phyloP scores from a whole-genome alignment of 2,329 filamentous ascomycete genomes.

The Geosmithia morbida region DNA sequence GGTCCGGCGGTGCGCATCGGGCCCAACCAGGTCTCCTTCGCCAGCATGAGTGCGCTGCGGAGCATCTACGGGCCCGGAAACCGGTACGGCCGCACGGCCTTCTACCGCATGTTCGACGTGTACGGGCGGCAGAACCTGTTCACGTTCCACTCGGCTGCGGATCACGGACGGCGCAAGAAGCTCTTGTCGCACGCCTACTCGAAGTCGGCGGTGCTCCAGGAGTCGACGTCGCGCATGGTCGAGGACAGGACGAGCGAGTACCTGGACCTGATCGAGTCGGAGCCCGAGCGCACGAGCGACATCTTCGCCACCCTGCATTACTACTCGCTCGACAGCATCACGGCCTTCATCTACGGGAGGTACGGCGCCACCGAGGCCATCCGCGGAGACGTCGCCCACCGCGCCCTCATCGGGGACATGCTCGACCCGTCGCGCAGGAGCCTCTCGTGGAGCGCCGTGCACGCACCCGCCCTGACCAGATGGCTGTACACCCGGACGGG shows the following conservation, averaged over 20 bases:
- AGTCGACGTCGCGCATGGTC: slow-evolving; percentile 4
- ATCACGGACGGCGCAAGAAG: slow-evolving; percentile 36
- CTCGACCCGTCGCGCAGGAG: slow-evolving; percentile 27
- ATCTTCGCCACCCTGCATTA: slow-evolving; percentile 35
- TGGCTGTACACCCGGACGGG: slow-evolving; percentile 32
- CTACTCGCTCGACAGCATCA: slow-evolving; percentile 37
- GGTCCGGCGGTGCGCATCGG: slow-evolving; percentile 31
- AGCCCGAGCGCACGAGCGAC: slow-evolving; percentile 19
- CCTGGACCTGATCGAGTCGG: slow-evolving; percentile 21
- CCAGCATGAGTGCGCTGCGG: slow-evolving; percentile 26
- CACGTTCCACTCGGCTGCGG: slow-evolving; percentile 25
- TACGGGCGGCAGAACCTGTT: slow-evolving; percentile 37
- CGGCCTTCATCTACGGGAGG: slow-evolving; percentile 32
- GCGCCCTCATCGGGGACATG: slow-evolving; percentile 29
- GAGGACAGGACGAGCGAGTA: slow-evolving; percentile 15
- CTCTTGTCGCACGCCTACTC: slow-evolving; percentile 35
- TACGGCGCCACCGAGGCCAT: slow-evolving; percentile 28
- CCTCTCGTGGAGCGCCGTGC: slow-evolving; percentile 33
- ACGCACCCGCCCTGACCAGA: slow-evolving; percentile 25
- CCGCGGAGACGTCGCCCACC: slow-evolving; percentile 18
- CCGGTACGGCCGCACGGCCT: slow-evolving; percentile 30
- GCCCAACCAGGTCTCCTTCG: slow-evolving; percentile 28
- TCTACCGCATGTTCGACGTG: slow-evolving; percentile 41
- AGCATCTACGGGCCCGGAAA: slow-evolving; percentile 39
- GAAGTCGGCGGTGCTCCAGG: slow-evolving; percentile 24